Percentiles rank a stretch among this genome's conserved stretches.
These are phyloP conservation scores for Sporothrix euskadiensis DNA, from an alignment of 2,329 filamentous ascomycete species.

Conservation along the genomic window DNA sequence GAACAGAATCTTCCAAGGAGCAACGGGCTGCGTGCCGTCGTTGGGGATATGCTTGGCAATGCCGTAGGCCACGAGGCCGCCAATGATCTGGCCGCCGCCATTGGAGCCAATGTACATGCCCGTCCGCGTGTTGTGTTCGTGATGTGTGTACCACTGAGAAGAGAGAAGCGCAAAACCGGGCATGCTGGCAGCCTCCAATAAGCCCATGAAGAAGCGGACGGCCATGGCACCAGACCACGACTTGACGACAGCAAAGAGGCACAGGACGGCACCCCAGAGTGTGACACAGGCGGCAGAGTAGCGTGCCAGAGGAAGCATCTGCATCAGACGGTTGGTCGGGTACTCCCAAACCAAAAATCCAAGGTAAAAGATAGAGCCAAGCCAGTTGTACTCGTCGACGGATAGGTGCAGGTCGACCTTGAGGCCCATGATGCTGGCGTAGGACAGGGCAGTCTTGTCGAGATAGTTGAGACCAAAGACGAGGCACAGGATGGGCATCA, in stretches of 20 bases:
- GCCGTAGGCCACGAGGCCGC: background rate
- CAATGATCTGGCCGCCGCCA: background rate
- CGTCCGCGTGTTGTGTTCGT: background rate
- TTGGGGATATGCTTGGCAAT: background rate
- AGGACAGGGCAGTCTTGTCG: constrained; percentile 47
- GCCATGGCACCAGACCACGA: constrained; percentile 63
- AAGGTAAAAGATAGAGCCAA: constrained; percentile 42
- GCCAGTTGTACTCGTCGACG: background rate
- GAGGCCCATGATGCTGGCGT: constrained; percentile 56
- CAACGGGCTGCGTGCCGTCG: background rate
- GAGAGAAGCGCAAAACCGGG: constrained; percentile 36
- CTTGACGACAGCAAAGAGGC: constrained; percentile 62
- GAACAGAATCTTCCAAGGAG: constrained; percentile 63
- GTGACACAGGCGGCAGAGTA: constrained; percentile 65
- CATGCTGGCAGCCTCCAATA: constrained; percentile 67
- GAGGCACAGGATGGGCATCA: constrained; percentile 33
- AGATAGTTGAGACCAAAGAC: constrained; percentile 61
- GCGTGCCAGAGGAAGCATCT: constrained; percentile 64
- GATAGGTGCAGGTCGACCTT: constrained; percentile 47
- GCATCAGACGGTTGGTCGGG: constrained; percentile 64
- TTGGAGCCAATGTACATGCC: background rate
- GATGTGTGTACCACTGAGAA: background rate
- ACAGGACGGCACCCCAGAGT: constrained; percentile 59
- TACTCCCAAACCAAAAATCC: constrained; percentile 62
- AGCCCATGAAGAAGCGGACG: constrained; percentile 66